A percentile compares a stretch with the other conserved stretches of the same genome.
Evolutionary conservation across 2,329 filamentous ascomycete genomes (phyloP).

Genomic region (Alternaria triticimaculans): DNA sequence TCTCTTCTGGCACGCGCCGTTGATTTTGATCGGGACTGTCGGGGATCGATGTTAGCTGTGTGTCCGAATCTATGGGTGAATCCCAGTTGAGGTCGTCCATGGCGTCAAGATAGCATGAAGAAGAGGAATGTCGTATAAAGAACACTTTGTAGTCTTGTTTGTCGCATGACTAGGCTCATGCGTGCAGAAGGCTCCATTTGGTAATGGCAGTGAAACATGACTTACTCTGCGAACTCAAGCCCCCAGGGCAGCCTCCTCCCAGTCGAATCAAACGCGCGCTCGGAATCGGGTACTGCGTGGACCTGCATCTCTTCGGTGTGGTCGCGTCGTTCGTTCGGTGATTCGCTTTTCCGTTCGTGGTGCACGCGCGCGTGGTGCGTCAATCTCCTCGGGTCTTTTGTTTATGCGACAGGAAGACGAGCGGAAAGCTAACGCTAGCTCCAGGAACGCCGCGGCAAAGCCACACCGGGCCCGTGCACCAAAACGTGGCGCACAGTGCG

Average conservation of each 20-base stretch:
- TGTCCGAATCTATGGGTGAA: background rate
- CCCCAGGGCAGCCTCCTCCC: slow-evolving; percentile 69
- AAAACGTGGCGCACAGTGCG: slow-evolving; percentile 22
- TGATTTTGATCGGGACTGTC: slow-evolving; percentile 53
- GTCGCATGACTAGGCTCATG: background rate
- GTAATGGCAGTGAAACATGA: slow-evolving; percentile 16
- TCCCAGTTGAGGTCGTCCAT: slow-evolving; percentile 3
- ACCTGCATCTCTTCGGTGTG: slow-evolving; percentile 63
- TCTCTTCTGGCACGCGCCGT: slow-evolving; percentile 64
- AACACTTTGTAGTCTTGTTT: background rate
- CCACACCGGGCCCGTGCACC: slow-evolving; percentile 31
- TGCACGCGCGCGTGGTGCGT: slow-evolving; percentile 9
- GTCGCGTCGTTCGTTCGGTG: background rate
- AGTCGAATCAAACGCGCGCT: slow-evolving; percentile 65
- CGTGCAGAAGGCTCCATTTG: background rate
- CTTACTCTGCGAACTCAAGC: slow-evolving; percentile 67
- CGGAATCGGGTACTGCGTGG: slow-evolving; percentile 68
- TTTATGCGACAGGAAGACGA: slow-evolving; percentile 34
- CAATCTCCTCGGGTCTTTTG: slow-evolving; percentile 22
- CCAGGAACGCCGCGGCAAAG: slow-evolving; percentile 33
- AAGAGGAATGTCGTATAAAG: background rate
- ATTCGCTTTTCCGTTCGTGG: slow-evolving; percentile 3
- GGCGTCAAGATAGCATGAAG: background rate
- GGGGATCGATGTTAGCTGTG: slow-evolving; percentile 22
- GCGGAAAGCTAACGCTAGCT: slow-evolving; percentile 18